phyloP scores from a whole-genome alignment of 108 stramenopile species.

The Fragilaria radians region DNA sequence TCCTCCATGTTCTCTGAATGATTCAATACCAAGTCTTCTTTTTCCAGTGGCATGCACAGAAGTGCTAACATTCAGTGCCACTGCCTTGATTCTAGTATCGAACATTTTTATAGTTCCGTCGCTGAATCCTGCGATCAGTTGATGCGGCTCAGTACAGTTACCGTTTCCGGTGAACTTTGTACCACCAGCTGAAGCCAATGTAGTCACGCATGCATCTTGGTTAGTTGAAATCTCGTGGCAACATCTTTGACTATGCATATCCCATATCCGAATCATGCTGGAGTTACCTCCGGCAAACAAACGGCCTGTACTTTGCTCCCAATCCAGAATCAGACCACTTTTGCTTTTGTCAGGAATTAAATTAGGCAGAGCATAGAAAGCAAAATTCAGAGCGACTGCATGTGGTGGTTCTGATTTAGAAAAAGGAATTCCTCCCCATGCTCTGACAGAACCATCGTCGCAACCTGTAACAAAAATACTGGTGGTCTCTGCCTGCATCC shows the following conservation, averaged over 20 bases:
- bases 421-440: constrained; percentile 76
- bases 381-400: constrained; percentile 57
- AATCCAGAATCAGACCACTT: constrained; percentile 85
- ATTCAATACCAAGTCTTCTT: constrained; percentile 20
- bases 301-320: constrained; percentile 64
- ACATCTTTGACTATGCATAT: constrained; percentile 76
- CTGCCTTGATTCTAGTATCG: constrained; percentile 53
- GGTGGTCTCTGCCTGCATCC: constrained; percentile 86
- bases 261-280: constrained; percentile 82
- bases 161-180: constrained; percentile 3
- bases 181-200: constrained; percentile 56
- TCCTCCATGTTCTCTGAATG: constrained; percentile 57
- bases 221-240: constrained; percentile 37
- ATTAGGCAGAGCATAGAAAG: constrained; percentile 85
- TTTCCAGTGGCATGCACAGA: background rate
- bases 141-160: constrained; percentile 58
- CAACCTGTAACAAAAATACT: constrained; percentile 83
- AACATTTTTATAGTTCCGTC: constrained; percentile 84
- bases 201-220: constrained; percentile 70
- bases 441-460: constrained; percentile 89
- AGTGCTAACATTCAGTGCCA: background rate
- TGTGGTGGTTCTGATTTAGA: constrained; percentile 39
- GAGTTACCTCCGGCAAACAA: constrained; percentile 83
- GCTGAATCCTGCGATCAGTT: constrained; percentile 83
- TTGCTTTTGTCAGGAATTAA: constrained; percentile 46